phyloP scores from a whole-genome alignment of 2,329 filamentous ascomycete genomes.

The Aspergillus intermedius region DNA sequence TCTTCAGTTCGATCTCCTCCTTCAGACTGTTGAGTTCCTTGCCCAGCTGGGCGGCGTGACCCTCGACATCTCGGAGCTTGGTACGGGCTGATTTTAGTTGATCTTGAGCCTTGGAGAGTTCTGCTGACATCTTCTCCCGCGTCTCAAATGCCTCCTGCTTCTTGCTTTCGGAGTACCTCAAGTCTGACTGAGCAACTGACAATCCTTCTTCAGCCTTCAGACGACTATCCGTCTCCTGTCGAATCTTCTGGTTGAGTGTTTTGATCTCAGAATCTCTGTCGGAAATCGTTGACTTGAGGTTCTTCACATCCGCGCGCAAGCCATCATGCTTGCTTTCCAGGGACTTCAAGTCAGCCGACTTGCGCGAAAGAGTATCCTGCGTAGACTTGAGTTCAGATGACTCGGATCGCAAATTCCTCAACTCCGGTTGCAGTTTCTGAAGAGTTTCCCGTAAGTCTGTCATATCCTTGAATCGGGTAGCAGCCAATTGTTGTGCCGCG shows the following conservation, averaged over 20 bases:
- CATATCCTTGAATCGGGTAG: conserved; percentile 81
- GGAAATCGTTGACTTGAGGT: conserved; percentile 61
- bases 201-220: conserved; percentile 73
- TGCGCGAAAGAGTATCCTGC: conserved; percentile 66
- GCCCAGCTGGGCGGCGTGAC: conserved; percentile 61
- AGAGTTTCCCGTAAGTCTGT: conserved; percentile 72
- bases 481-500: conserved; percentile 78
- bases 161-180: conserved; percentile 70
- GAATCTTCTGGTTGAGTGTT: conserved; percentile 68
- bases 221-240: conserved; percentile 64
- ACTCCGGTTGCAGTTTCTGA: conserved; percentile 78
- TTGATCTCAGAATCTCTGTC: conserved; percentile 76
- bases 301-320: conserved; percentile 64
- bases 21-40: conserved; percentile 62
- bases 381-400: conserved; percentile 64
- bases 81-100: conserved; percentile 54
- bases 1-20: conserved; percentile 78
- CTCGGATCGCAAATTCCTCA: conserved; percentile 71
- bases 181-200: conserved; percentile 65
- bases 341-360: conserved; percentile 59
- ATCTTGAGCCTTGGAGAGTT: conserved; percentile 65
- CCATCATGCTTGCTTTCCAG: conserved; percentile 80
- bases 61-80: conserved; percentile 67
- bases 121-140: conserved; percentile 63
- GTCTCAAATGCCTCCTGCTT: conserved; percentile 70